These are phyloP conservation scores for Yarrowia galli DNA, from an alignment of 1,139 yeast species.

Conservation along the genomic window DNA sequence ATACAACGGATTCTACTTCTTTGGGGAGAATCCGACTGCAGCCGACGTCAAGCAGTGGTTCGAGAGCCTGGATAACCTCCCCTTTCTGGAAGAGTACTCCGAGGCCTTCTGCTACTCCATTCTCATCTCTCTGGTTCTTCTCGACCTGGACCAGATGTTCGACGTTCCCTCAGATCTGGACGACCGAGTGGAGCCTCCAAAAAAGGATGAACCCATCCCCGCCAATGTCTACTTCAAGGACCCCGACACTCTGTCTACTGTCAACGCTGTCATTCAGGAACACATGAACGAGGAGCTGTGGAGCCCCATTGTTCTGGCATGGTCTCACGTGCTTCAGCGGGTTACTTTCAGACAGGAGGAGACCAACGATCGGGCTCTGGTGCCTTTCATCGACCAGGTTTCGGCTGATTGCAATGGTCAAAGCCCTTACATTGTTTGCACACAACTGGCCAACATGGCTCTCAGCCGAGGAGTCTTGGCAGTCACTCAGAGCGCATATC, in stretches of 20 bases:
- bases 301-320: slow-evolving; percentile 66
- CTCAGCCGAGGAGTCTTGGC: slow-evolving; percentile 39
- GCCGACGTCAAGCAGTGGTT: slow-evolving; percentile 28
- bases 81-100: slow-evolving; percentile 10
- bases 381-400: slow-evolving; percentile 43
- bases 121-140: slow-evolving; percentile 47
- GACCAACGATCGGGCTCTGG: slow-evolving; percentile 46
- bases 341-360: slow-evolving; percentile 61
- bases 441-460: slow-evolving; percentile 31
- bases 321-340: slow-evolving; percentile 72
- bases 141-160: slow-evolving; percentile 50
- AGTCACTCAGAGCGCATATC: slow-evolving; percentile 39
- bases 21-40: slow-evolving; percentile 6
- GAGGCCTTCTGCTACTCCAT: slow-evolving; percentile 43
- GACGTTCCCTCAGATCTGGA: slow-evolving; percentile 36
- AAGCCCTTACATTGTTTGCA: slow-evolving; percentile 40
- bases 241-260: slow-evolving; percentile 56
- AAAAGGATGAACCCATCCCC: slow-evolving; percentile 37
- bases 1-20: slow-evolving; percentile 35
- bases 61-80: neutral
- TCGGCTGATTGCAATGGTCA: slow-evolving; percentile 39
- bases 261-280: slow-evolving; percentile 46
- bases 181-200: slow-evolving; percentile 13
- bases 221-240: slow-evolving; percentile 57
- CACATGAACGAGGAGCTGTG: slow-evolving; percentile 50